Evolutionary conservation across 2,329 filamentous ascomycete genomes (phyloP).

Genomic region (Magnaporthiopsis rhizophila): DNA sequence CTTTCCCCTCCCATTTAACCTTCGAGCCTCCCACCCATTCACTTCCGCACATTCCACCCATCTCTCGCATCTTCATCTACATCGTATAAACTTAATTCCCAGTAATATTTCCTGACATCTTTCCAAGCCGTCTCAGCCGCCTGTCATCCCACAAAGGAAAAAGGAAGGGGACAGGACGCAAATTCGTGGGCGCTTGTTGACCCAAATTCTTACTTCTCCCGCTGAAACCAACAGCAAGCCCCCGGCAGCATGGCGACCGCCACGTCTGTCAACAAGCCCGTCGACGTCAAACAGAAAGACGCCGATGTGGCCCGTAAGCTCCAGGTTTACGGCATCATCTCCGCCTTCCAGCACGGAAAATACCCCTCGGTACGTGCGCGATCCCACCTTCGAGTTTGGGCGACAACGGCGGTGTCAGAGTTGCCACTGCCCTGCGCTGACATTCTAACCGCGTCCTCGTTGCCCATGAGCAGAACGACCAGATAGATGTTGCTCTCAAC

Average conservation of each 20-base stretch:
- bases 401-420: too few relatives aligned
- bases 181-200: background rate
- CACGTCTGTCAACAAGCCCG: conserved; percentile 59
- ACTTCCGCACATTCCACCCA: background rate
- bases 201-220: background rate
- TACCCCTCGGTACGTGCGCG: conserved; percentile 66
- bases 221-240: background rate
- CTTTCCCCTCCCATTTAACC: background rate
- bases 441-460: background rate
- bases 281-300: conserved; percentile 69
- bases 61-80: background rate
- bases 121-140: background rate
- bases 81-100: background rate
- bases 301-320: conserved; percentile 87
- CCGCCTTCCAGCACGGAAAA: conserved; percentile 82
- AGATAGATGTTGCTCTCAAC: conserved; percentile 92
- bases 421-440: background rate
- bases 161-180: background rate
- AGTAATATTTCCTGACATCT: background rate
- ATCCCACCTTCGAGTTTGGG: background rate
- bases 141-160: too few relatives aligned
- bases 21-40: background rate
- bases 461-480: conserved; percentile 55
- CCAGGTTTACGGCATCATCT: conserved; percentile 84
- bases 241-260: background rate